phyloP scores from a whole-genome alignment of 192 early-diverging fungal genomes.

The Globomyces pollinis-pini region DNA sequence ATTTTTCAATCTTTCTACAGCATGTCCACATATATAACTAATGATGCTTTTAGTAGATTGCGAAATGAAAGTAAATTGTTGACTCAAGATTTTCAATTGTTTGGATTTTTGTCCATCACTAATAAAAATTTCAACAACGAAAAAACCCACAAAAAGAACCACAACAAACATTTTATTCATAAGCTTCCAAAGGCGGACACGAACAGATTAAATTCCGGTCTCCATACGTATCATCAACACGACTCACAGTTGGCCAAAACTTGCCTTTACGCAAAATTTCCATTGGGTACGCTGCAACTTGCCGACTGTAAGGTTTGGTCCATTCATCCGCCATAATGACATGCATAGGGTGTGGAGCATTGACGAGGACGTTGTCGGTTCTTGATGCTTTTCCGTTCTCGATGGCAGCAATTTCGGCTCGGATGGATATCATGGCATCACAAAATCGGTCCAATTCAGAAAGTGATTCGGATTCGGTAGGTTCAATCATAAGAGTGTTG shows the following conservation, averaged over 20 bases:
- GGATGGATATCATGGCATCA: constrained; percentile 95
- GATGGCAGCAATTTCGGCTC: constrained; percentile 82
- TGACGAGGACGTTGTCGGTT: constrained; percentile 78
- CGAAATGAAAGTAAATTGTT: too few species aligned
- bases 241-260: constrained; percentile 93
- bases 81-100: too few species aligned
- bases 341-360: constrained; percentile 82
- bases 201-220: constrained; percentile 91
- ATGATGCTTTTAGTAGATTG: too few species aligned
- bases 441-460: constrained; percentile 95
- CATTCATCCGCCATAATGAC: constrained; percentile 72
- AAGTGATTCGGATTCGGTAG: constrained; percentile 93
- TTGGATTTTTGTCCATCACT: too few species aligned
- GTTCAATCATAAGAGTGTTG: constrained; percentile 99
- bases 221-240: constrained; percentile 90
- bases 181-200: constrained; percentile 86
- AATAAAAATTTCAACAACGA: too few species aligned
- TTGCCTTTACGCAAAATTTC: constrained; percentile 74
- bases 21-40: too few species aligned
- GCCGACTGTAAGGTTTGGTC: constrained; percentile 78
- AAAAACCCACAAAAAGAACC: too few species aligned
- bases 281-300: constrained; percentile 88
- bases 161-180: too few species aligned
- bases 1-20: too few species aligned
- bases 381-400: constrained; percentile 78